Conservation (phyloP, 805 yeast genomes). For the Blastobotrys chiropterorum region DNA sequence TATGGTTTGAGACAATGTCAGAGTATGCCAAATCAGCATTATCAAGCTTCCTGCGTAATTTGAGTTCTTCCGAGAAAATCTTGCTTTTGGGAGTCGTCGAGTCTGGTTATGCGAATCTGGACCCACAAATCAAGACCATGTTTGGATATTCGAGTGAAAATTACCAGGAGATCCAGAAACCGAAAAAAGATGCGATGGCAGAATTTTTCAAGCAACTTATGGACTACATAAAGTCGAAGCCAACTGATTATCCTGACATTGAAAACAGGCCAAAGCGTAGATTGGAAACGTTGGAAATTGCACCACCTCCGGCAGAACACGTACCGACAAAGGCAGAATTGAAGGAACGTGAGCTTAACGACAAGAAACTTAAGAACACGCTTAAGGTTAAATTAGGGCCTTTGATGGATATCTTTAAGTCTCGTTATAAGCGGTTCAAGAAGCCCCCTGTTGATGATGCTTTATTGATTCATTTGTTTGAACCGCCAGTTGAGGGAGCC, state of each 20-base stretch:
- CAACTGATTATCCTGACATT: constrained; percentile 62
- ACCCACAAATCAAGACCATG: constrained; percentile 42
- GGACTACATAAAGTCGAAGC: constrained; percentile 56
- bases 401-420: constrained; percentile 83
- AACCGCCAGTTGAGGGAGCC: constrained; percentile 20
- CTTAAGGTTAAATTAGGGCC: constrained; percentile 81
- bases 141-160: constrained; percentile 54
- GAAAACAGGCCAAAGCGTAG: constrained; percentile 38
- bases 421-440: constrained; percentile 79
- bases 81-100: constrained; percentile 70
- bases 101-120: constrained; percentile 35
- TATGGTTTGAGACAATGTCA: constrained; percentile 65
- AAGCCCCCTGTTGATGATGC: constrained; percentile 86
- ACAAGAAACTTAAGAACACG: constrained; percentile 76
- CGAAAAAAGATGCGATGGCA: constrained; percentile 43
- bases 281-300: constrained; percentile 37
- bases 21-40: constrained; percentile 67
- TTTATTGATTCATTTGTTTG: constrained; percentile 63
- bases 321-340: constrained; percentile 38
- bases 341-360: constrained; percentile 50
- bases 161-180: constrained; percentile 39
- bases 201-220: constrained; percentile 52
- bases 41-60: constrained; percentile 57
- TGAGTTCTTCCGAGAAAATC: constrained; percentile 67
- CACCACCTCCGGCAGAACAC: constrained; percentile 32